Evolutionary conservation across 371 early-diverging fungal species (phyloP).

Genomic region (Actinomortierella wolfii): DNA sequence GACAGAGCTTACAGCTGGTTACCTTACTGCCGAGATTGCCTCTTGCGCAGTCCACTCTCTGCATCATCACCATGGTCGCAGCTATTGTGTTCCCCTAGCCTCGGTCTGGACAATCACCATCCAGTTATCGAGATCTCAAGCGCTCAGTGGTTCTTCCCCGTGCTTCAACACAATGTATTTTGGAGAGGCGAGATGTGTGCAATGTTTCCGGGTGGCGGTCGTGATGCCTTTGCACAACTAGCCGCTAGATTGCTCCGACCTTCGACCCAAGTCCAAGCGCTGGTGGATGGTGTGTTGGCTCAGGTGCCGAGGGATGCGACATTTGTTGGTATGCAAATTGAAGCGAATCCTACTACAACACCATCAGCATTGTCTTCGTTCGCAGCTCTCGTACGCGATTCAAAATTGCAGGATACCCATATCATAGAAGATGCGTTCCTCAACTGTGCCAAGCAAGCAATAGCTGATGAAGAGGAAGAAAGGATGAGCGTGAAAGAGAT

Average conservation of each 20-base stretch:
- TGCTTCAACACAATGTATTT: constrained; percentile 36
- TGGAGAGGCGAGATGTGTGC: constrained; percentile 25
- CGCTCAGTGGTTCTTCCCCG: constrained; percentile 42
- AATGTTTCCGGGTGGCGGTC: constrained; percentile 31
- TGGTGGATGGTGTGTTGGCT: constrained; percentile 28
- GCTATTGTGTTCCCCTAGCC: constrained; percentile 16
- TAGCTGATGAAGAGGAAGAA: constrained; percentile 15
- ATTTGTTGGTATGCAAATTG: constrained; percentile 34
- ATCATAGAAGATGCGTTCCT: constrained; percentile 38
- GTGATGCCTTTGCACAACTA: constrained; percentile 25
- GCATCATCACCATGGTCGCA: constrained; percentile 30
- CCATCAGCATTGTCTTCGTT: too few species aligned
- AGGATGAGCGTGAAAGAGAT: neutral
- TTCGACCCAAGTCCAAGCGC: constrained; percentile 15
- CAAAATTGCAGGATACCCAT: too few species aligned
- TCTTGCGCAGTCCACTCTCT: constrained; percentile 24
- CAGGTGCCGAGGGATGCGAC: constrained; percentile 28
- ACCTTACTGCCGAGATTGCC: constrained; percentile 42
- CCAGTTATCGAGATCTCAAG: constrained; percentile 22
- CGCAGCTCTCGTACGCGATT: too few species aligned
- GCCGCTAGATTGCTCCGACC: constrained; percentile 24
- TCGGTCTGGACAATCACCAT: constrained; percentile 10
- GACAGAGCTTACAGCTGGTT: constrained; percentile 30
- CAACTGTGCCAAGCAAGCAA: constrained; percentile 26
- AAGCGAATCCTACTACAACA: too few species aligned